These are phyloP conservation scores for Pythium dissimile DNA, from an alignment of 352 stramenopile genomes.

Conservation along the genomic window DNA sequence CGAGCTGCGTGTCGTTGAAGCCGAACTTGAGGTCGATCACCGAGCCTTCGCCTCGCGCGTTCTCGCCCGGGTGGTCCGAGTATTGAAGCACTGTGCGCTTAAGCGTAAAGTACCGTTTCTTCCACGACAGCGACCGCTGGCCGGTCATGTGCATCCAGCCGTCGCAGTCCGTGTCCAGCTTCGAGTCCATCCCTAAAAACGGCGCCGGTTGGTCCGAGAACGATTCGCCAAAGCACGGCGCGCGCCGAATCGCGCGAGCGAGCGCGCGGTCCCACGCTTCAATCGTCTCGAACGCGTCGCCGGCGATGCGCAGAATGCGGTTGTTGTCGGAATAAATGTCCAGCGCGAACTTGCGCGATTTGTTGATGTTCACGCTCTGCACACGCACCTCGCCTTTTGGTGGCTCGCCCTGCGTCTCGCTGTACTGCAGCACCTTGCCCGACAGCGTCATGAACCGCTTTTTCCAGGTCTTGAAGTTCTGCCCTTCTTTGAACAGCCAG, in stretches of 20 bases:
- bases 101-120: conserved; percentile 77
- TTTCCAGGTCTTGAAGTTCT: conserved; percentile 89
- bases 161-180: conserved; percentile 53
- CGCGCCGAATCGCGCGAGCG: conserved; percentile 38
- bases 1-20: conserved; percentile 39
- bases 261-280: conserved; percentile 71
- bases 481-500: conserved; percentile 79
- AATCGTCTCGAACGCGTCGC: conserved; percentile 65
- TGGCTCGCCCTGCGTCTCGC: conserved; percentile 43
- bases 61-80: conserved; percentile 54
- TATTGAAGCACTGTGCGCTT: conserved; percentile 58
- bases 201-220: conserved; percentile 53
- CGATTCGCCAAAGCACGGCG: conserved; percentile 62
- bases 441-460: conserved; percentile 72
- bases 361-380: conserved; percentile 72
- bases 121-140: conserved; percentile 54
- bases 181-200: conserved; percentile 57
- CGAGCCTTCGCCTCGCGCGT: conserved; percentile 50
- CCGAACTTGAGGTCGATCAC: conserved; percentile 61
- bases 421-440: conserved; percentile 63
- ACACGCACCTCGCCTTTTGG: conserved; percentile 63
- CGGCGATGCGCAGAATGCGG: conserved; percentile 68
- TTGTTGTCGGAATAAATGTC: conserved; percentile 83
- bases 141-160: conserved; percentile 74
- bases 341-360: conserved; percentile 56